Conservation (phyloP, 805 yeast species). For the Candida qinlingensis region DNA sequence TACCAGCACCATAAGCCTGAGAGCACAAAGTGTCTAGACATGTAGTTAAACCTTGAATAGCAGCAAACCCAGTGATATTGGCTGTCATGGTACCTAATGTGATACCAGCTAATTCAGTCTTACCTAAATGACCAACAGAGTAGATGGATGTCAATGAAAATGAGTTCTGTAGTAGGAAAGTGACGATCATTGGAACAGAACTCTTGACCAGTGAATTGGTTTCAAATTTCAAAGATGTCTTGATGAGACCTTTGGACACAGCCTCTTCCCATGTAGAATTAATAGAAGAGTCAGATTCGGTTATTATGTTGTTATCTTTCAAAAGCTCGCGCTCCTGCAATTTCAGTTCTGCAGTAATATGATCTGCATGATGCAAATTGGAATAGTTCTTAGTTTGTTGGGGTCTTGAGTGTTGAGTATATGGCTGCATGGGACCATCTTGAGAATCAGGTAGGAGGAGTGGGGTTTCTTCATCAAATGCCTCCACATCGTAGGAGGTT, state of each 20-base stretch:
- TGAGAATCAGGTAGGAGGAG: background rate
- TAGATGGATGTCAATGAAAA: constrained; percentile 24
- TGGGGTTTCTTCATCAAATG: constrained; percentile 10
- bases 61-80: constrained; percentile 65
- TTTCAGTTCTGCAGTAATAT: constrained; percentile 9
- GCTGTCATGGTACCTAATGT: constrained; percentile 83
- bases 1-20: constrained; percentile 83
- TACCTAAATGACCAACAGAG: constrained; percentile 74
- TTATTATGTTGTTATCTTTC: constrained; percentile 16
- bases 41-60: constrained; percentile 79
- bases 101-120: constrained; percentile 75
- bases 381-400: background rate
- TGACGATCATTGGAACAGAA: constrained; percentile 23
- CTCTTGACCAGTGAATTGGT: constrained; percentile 14
- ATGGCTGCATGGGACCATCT: background rate
- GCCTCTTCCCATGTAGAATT: constrained; percentile 24
- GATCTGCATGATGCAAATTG: background rate
- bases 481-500: background rate
- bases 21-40: constrained; percentile 80
- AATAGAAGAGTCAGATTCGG: constrained; percentile 12
- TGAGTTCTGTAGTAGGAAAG: constrained; percentile 24
- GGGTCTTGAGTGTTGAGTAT: background rate
- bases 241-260: constrained; percentile 18
- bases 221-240: constrained; percentile 18
- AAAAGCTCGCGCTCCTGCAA: constrained; percentile 21